Percentiles rank a stretch among this genome's conserved stretches.
Conservation (phyloP, 2,329 filamentous ascomycete genomes). For the Dactylellina sp. region DNA sequence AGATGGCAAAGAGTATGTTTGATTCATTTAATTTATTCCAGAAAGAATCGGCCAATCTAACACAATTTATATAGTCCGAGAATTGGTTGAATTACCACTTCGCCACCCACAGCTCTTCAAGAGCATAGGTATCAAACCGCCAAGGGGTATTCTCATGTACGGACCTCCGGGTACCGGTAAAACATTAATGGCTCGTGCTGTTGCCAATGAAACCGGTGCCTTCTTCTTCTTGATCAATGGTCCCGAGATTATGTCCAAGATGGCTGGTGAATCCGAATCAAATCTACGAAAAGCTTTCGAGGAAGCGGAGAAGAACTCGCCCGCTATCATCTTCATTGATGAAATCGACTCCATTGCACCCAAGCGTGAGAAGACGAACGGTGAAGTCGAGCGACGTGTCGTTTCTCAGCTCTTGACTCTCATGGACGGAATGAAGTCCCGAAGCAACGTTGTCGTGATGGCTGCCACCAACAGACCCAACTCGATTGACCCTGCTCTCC, state of each 20-base stretch:
- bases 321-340: conserved; percentile 99
- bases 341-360: conserved; percentile 99
- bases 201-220: conserved; percentile 97
- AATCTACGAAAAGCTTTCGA: conserved; percentile 99
- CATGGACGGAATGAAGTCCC: conserved; percentile 99
- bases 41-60: no score
- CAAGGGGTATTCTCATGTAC: conserved; percentile 94
- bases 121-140: conserved; percentile 99
- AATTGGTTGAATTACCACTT: conserved; percentile 96
- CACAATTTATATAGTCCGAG: conserved; percentile 73
- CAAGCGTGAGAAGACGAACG: conserved; percentile 99
- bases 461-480: conserved; percentile 98
- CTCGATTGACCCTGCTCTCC: conserved; percentile 96
- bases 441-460: conserved; percentile 99
- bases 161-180: conserved; percentile 99
- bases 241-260: conserved; percentile 99
- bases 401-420: conserved; percentile 96
- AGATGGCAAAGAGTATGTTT: conserved; percentile 86
- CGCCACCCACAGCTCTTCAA: conserved; percentile 99
- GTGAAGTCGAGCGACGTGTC: conserved; percentile 97
- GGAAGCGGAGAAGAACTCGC: conserved; percentile 99
- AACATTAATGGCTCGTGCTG: conserved; percentile 97
- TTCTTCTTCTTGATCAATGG: conserved; percentile 99
- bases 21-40: no score
- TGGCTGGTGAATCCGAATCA: conserved; percentile 99